These are phyloP conservation scores for Colletotrichum camelliae DNA, from an alignment of 2,329 filamentous ascomycete genomes.

Conservation along the genomic window DNA sequence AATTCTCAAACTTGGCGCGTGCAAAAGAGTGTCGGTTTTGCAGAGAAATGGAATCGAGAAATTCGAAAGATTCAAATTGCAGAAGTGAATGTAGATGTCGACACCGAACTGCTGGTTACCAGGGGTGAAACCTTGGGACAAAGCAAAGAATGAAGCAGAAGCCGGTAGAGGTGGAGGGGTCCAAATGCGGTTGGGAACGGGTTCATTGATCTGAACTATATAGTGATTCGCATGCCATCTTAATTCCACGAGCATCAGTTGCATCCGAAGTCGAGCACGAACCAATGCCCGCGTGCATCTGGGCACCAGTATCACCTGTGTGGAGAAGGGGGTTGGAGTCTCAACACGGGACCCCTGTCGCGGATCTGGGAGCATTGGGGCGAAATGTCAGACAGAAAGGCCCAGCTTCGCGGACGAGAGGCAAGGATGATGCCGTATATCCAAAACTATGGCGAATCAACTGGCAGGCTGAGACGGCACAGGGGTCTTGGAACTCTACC, in stretches of 20 bases:
- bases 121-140: background rate
- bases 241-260: background rate
- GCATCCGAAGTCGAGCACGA: constrained; percentile 17
- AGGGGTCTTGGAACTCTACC: constrained; percentile 9
- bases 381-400: background rate
- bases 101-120: constrained; percentile 7
- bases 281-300: constrained; percentile 9
- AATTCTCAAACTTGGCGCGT: background rate
- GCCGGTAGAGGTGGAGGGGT: background rate
- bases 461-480: constrained; percentile 1
- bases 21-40: constrained; percentile 9
- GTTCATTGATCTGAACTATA: constrained; percentile 21
- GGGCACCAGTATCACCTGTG: constrained; percentile 17
- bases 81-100: constrained; percentile 8
- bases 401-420: background rate
- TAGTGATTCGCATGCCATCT: constrained; percentile 17
- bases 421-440: constrained; percentile 10
- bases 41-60: background rate
- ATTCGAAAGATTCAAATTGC: background rate
- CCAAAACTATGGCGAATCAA: constrained; percentile 22
- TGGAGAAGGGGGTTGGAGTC: constrained; percentile 17
- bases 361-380: background rate
- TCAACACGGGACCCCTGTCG: constrained; percentile 15
- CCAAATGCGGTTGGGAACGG: background rate
- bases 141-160: constrained; percentile 11